Base-by-base conservation (phyloP, 2,329 filamentous ascomycete genomes). In the Trichoderma oligosporum region DNA sequence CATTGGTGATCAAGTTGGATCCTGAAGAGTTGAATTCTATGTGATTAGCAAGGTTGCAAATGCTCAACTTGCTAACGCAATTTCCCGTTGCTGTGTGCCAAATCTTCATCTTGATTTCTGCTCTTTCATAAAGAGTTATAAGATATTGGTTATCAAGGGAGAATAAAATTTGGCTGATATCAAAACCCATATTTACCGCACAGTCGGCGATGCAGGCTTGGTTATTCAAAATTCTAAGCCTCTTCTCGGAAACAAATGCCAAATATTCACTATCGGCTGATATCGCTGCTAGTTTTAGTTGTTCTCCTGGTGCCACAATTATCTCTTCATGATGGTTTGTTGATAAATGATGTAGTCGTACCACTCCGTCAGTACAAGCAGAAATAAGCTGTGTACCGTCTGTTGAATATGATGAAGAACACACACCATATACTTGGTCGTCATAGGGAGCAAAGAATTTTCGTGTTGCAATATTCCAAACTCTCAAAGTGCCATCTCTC, bases 1-100 rank as follows among this genome's bases (percentile, higher is more conserved):
- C 44, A 45, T 55, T 58, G 22, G 56, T 58, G n/a, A 27, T 16
- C 8, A 58, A 25, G 6, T 11, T 38, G 7, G 35, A 41, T 11
- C 42, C 42, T 4, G 24, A n/a, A 27, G 57, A 22, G 14, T 59
- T 20, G 33, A 57, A 41, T 25, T 4, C 22, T 25, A 59, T 3
- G 20, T 33, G 25, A 14, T 46, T 52, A 4, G 51, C 36, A 11
- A 58, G 49, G 7, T 51, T 29, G 3, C 56, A 52, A 20, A 55
- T 35, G 4, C 27, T 29, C 11, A 42, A 11, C 16, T 25, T 7
- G 7, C 14, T 25, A 14, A 58, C 18, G 11, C 33, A 38, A 3
- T 55, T 1, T n/a, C 49, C 49, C 2, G 56, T 55, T 11, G 18
- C n/a, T 11, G 33, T 24, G 2, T 12, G 14, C 2, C 45, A 18